Evolutionary conservation across 352 stramenopile species (phyloP), one percentile per base, ranked within the genome.

Genomic region (Pythium insidiosum): DNA sequence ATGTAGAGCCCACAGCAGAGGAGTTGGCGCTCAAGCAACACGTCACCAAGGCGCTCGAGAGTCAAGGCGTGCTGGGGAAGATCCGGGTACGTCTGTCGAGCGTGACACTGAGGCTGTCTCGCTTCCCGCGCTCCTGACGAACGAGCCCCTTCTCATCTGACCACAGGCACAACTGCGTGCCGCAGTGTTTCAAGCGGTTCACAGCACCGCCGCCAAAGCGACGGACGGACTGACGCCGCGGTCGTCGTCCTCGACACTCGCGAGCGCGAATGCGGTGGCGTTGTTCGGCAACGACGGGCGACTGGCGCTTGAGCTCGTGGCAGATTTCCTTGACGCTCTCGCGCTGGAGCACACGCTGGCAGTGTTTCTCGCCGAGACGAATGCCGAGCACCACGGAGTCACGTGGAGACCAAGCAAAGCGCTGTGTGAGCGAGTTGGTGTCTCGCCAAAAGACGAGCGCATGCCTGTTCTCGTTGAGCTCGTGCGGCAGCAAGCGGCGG

Each of bases 181-280:
- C 2, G 78, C 76, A 1, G 74, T 90, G 9, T 89, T 88, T 47
- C 64, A 85, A n/a, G 64, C 69, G n/a, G 73, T 93, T 53, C 73
- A 88, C 28, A 63, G 80, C 19, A 20, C 9, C 28, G 41, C 13
- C 2, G 13, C 15, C 11, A n/a, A 16, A 11, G 19, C 25, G 12
- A 10, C 3, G 6, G 35, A 5, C 23, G n/a, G 12, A 20, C 35
- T 38, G 4, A 22, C 6, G 2, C 22, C 35, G 23, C 51, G 43
- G 1, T 20, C 31, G 24, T 48, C 39, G 6, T 61, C 59, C 37
- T 39, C 21, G 11, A 36, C 25, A 6, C 20, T 28, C 18, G 21
- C 60, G 34, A 30, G 44, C 20, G 38, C 39, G 23, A 48, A 52
- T 13, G 29, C 46, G 9, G 47, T 35, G 5, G 43, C 52, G 43